Evolutionary conservation across 306 rosid genomes (phyloP), one percentile per base, ranked within the genome.

Genomic region (Purshia tridentata): DNA sequence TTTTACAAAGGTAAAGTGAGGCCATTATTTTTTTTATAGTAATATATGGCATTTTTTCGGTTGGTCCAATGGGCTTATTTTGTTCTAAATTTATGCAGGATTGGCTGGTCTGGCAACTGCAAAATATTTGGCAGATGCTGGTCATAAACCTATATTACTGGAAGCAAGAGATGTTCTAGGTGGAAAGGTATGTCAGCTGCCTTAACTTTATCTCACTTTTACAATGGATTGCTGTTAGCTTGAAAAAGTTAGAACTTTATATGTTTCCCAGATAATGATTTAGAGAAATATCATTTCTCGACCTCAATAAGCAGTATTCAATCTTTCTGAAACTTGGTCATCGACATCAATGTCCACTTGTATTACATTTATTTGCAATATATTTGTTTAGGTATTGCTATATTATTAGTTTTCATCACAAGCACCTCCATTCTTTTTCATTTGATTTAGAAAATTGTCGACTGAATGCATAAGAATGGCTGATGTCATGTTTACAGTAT

Each of bases 81-180:
- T 65, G 40, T 60, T 78, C 73, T 67, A 47, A 73, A 74, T 73
- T 74, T 57, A 70, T 70, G 39, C 85, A 93, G 98, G 98, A 71
- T 72, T 93, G 88, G 98, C 97, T 76, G 98, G 98, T 75, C 89
- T 94, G 63, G 88, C 97, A 39, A 89, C 98, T 70, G 98, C 98
- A 51, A 94, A 94, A 67, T 94, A 94, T 81, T 84, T 94, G 87
- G 97, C 97, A 40, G 98, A 94, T 85, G 98, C 98, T 45, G 98
- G 98, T 63, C 98, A 94, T 82, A 89, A 86, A 72, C 98, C 98
- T 72, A 47, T 91, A 55, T 76, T 94, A 74, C 82, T 94, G 75
- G 98, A 94, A 82, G 92, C 97, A 62, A 87, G 96, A 84, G 98
- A 94, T 67, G 98, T 94, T 73, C 86, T 94, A 73, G 98, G 98